phyloP scores from a whole-genome alignment of 345 rosid species.

The Lepidium sativum region DNA sequence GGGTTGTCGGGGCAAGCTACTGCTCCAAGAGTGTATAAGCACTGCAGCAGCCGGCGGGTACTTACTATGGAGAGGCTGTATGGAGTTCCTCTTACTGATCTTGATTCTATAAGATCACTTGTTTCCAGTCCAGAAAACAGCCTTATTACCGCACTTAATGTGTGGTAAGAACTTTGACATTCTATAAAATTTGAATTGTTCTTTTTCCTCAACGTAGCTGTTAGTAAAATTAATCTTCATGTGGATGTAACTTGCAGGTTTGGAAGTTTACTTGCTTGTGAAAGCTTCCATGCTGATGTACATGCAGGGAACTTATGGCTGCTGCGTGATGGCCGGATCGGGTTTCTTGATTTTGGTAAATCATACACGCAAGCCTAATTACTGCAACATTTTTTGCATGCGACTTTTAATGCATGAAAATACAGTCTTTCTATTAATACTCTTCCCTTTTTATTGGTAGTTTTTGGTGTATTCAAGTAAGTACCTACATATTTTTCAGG shows the following conservation, averaged over 20 bases:
- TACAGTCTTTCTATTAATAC: neutral
- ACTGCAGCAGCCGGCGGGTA: conserved; percentile 76
- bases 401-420: neutral
- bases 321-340: conserved; percentile 91
- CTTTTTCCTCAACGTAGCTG: neutral
- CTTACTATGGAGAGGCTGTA: conserved; percentile 97
- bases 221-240: neutral
- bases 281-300: conserved; percentile 96
- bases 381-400: conserved; percentile 1
- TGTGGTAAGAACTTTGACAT: conserved; percentile 48
- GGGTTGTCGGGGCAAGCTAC: conserved; percentile 89
- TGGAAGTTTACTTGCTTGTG: conserved; percentile 95
- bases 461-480: conserved; percentile 10
- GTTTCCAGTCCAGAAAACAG: conserved; percentile 85
- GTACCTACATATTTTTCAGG: conserved; percentile 36
- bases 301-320: conserved; percentile 97
- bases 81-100: conserved; percentile 97
- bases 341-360: conserved; percentile 95
- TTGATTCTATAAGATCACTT: conserved; percentile 80
- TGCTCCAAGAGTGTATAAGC: conserved; percentile 77
- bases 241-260: conserved; percentile 45
- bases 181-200: neutral
- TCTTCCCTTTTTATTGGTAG: neutral
- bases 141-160: conserved; percentile 91
- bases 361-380: conserved; percentile 2